Evolutionary conservation across 2,329 filamentous ascomycete species (phyloP), one percentile per base, ranked within the genome.

Genomic region (Neonectria hederae): DNA sequence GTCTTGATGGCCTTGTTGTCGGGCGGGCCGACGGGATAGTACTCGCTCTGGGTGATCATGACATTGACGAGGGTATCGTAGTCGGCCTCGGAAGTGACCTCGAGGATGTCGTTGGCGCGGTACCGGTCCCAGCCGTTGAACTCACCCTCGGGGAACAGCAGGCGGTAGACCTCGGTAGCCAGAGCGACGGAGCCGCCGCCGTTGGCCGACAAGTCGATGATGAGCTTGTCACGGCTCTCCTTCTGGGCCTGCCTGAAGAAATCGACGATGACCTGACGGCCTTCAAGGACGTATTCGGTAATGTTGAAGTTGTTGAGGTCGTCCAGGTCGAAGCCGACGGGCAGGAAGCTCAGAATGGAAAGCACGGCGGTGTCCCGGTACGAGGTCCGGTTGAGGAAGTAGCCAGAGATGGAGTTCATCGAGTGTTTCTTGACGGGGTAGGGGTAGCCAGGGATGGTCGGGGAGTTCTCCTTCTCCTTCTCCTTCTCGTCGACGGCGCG

Each of bases 121-220:
- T 64, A 72, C 30, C 71, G 68, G 38, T 66, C 65, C 59, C 54
- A 73, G 19, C 43, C 24, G 4, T 54, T 63, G 19, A 71, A 70
- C 19, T 69, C 8, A 11, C 71, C 71, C 1, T 71, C 51, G 0
- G 71, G 71, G 19, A 73, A 73, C 7, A 73, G 45, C 0, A 74
- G 52, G 0, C 65, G 67, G 49, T 73, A 73, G 7, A 73, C 42
- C n/a, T 63, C 52, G 0, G 69, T 60, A 1, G 71, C 69, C 2
- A 74, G 55, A 46, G 51, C 21, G 13, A 74, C 62, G 5, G 69
- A 72, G 3, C 71, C 71, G 14, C 71, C 71, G 0, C 69, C 65
- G 21, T 73, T 73, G 26, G 64, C 67, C 14, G 71, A 72, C 30
- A 73, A 5, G 8, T 73, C 71, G 11, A 73, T 66, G 24, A 73